A percentile compares a stretch with the other conserved stretches of the same genome.
These are phyloP conservation scores for Daldinia concentrica DNA, from an alignment of 495 filamentous ascomycete genomes.

Conservation along the genomic window DNA sequence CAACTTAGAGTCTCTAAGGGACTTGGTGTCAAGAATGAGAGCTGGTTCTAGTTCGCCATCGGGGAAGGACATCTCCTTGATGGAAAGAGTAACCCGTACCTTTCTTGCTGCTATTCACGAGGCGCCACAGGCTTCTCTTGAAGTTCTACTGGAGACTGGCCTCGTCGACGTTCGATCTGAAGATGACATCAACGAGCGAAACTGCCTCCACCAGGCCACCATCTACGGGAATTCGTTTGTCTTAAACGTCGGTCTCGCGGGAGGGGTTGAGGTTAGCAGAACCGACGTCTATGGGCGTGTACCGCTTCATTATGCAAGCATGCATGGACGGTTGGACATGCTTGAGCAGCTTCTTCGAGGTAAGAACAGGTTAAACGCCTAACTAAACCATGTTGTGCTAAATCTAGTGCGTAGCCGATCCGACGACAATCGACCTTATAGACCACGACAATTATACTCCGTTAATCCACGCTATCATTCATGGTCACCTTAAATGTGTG, in stretches of 20 bases:
- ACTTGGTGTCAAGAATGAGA: constrained; percentile 61
- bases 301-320: constrained; percentile 94
- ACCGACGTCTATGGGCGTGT: constrained; percentile 94
- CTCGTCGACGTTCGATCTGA: constrained; percentile 86
- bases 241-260: constrained; percentile 73
- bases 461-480: constrained; percentile 92
- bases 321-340: constrained; percentile 90
- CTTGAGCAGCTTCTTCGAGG: constrained; percentile 73
- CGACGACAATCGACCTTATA: constrained; percentile 77
- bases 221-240: constrained; percentile 86
- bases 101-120: constrained; percentile 89
- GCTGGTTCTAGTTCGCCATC: constrained; percentile 51
- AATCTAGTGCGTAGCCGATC: constrained; percentile 50
- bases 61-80: constrained; percentile 55
- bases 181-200: constrained; percentile 97
- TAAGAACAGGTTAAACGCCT: constrained; percentile 36
- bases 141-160: constrained; percentile 77
- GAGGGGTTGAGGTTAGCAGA: constrained; percentile 75
- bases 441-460: constrained; percentile 98
- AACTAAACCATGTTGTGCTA: constrained; percentile 4
- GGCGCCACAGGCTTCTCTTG: constrained; percentile 79
- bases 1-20: constrained; percentile 66
- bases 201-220: constrained; percentile 92
- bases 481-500: constrained; percentile 80
- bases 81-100: constrained; percentile 82